Evolutionary conservation across 2,329 filamentous ascomycete genomes (phyloP), one percentile per base, ranked within the genome.

Genomic region (Claviceps pazoutovae): DNA sequence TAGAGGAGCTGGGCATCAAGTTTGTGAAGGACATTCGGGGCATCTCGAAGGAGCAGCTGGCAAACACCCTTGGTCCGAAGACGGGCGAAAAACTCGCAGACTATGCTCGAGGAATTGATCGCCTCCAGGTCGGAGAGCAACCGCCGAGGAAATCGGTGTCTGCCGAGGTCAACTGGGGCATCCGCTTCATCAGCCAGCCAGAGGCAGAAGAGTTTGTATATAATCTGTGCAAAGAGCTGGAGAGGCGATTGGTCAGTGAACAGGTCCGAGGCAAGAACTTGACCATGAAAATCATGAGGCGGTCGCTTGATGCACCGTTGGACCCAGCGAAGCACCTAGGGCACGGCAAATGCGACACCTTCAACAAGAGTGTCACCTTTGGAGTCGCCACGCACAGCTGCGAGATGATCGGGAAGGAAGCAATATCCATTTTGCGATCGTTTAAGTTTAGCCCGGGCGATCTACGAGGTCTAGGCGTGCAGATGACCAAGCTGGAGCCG

Each of bases 91-190:
- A 85, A 64, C 74, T 98, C 0, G 91, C 84, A 76, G 88, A 95
- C 49, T 97, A 95, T 65, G 78, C 91, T 21, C 80, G 88, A 5
- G 93, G 93, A 2, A 88, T 97, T 48, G 93, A 98, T 66, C 78
- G 75, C 48, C 75, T 81, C 1, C 88, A 95, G 65, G 88, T 97
- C 5, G 91, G 90, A 36, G 86, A 91, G 53, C 86, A 94, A 61
- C 80, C 84, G 0, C 74, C 88, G 16, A 82, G 93, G 51, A 98
- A 97, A 63, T 97, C 91, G 0, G 88, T 98, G 0, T 97, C 93
- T 2, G 91, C 91, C 1, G 93, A 98, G 64, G 88, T 98, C 56
- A 98, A 93, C 60, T 98, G 93, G 93, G 93, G 94, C 2, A 95
- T 98, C 52, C 83, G 93, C 5, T 98, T 98, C 63, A 81, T 93